Conservation (phyloP, 2,329 filamentous ascomycete species). For the Ophiostoma fasciatum region DNA sequence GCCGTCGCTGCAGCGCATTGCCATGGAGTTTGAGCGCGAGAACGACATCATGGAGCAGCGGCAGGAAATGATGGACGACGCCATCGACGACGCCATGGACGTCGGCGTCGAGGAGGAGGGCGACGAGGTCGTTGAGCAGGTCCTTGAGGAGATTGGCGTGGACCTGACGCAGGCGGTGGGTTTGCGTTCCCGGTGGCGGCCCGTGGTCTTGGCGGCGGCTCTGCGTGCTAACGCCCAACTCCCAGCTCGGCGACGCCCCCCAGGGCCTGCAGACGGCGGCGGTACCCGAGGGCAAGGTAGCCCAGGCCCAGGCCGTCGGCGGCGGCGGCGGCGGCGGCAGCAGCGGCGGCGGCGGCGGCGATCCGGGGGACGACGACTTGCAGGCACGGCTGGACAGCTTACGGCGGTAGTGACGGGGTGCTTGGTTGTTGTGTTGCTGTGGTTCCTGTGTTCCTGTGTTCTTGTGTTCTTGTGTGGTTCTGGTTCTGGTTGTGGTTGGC, state of each 20-base stretch:
- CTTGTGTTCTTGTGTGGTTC: neutral
- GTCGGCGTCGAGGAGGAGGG: slow-evolving; percentile 83
- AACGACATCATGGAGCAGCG: slow-evolving; percentile 99
- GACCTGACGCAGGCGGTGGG: slow-evolving; percentile 80
- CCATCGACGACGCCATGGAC: slow-evolving; percentile 92
- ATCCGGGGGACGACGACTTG: slow-evolving; percentile 74
- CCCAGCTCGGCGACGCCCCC: slow-evolving; percentile 79
- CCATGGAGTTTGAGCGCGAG: slow-evolving; percentile 97
- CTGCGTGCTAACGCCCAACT: slow-evolving; percentile 4
- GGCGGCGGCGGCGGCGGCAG: slow-evolving; percentile 32
- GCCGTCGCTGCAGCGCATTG: slow-evolving; percentile 84
- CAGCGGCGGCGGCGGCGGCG: slow-evolving; percentile 14
- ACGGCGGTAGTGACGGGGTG: slow-evolving; percentile 31
- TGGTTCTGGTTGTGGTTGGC: too few species aligned
- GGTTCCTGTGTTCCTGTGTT: too few species aligned
- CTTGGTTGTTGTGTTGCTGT: too few species aligned
- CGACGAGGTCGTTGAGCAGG: slow-evolving; percentile 92
- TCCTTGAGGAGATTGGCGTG: slow-evolving; percentile 91
- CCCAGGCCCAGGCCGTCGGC: slow-evolving; percentile 65
- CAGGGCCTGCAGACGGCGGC: slow-evolving; percentile 62
- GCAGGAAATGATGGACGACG: slow-evolving; percentile 99
- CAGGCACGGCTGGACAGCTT: slow-evolving; percentile 87
- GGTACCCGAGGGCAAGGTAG: slow-evolving; percentile 62
- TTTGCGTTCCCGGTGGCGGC: slow-evolving; percentile 19
- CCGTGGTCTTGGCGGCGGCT: too few species aligned